phyloP scores from a whole-genome alignment of 768 basidiomycete genomes.

The Gloeostereum incarnatum region DNA sequence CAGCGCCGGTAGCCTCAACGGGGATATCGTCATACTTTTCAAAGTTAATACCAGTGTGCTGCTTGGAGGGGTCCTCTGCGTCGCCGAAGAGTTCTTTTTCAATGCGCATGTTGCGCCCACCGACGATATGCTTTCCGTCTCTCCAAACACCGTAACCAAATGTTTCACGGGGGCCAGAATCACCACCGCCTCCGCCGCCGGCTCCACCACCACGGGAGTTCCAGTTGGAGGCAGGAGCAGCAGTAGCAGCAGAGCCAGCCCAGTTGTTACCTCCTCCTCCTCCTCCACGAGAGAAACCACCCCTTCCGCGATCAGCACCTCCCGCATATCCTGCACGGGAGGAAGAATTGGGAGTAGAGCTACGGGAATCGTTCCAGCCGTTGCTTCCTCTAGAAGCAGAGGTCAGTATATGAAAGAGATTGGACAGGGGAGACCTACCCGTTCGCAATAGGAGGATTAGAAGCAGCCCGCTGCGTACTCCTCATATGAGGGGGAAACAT shows the following conservation, averaged over 20 bases:
- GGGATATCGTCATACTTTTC: constrained; percentile 99
- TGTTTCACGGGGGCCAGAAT: constrained; percentile 39
- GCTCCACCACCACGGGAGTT: constrained; percentile 20
- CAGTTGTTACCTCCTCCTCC: constrained; percentile 21
- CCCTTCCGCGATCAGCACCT: constrained; percentile 29
- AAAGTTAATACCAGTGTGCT: constrained; percentile 98
- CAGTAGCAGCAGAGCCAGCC: constrained; percentile 31
- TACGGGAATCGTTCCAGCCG: constrained; percentile 71
- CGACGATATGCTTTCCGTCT: constrained; percentile 83
- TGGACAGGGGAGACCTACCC: constrained; percentile 35
- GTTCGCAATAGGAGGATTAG: constrained; percentile 39
- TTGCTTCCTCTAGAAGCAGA: constrained; percentile 26
- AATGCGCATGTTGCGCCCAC: constrained; percentile 73
- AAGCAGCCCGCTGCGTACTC: constrained; percentile 77
- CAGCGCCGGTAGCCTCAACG: constrained; percentile 94
- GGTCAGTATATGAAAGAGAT: constrained; percentile 11
- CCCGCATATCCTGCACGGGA: constrained; percentile 38
- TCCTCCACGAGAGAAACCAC: constrained; percentile 30
- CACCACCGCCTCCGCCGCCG: too few species aligned
- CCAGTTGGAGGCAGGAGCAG: constrained; percentile 26
- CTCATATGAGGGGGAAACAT: constrained; percentile 88
- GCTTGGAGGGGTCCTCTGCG: constrained; percentile 71
- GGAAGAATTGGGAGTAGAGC: constrained; percentile 49
- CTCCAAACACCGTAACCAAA: constrained; percentile 76
- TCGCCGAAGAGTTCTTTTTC: constrained; percentile 98